phyloP scores from a whole-genome alignment of 805 yeast genomes.

The Candida gorgasii region DNA sequence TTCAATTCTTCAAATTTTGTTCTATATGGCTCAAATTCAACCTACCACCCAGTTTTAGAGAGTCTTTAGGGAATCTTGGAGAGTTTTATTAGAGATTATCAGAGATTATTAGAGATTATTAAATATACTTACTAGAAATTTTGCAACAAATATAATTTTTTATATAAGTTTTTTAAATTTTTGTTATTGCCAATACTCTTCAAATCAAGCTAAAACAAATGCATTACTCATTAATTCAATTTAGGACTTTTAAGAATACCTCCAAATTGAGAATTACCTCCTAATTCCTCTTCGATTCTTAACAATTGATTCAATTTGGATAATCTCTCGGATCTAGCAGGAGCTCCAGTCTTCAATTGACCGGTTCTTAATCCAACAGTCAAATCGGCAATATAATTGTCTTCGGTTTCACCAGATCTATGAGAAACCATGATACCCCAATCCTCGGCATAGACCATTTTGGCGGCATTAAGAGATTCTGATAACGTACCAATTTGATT shows the following conservation, averaged over 20 bases:
- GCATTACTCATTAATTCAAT: not conserved
- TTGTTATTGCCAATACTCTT: too few species aligned
- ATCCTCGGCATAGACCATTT: slow-evolving; percentile 90
- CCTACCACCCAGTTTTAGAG: too few species aligned
- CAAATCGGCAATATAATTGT: slow-evolving; percentile 96
- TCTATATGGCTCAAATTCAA: slow-evolving; percentile 12
- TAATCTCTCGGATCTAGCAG: slow-evolving; percentile 99
- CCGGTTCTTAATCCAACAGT: slow-evolving; percentile 98
- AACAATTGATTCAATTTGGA: slow-evolving; percentile 98
- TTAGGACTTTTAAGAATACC: not conserved
- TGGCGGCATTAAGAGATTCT: slow-evolving; percentile 96
- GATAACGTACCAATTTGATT: slow-evolving; percentile 97
- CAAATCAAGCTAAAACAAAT: too few species aligned
- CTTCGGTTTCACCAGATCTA: slow-evolving; percentile 99
- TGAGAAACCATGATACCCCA: slow-evolving; percentile 99
- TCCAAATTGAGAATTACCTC: slow-evolving; percentile 27
- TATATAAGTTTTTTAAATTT: too few species aligned
- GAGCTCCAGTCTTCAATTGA: slow-evolving; percentile 99
- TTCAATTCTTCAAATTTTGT: slow-evolving; percentile 19
- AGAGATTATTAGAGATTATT: too few species aligned
- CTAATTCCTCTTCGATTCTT: slow-evolving; percentile 98
- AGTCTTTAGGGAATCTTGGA: too few species aligned
- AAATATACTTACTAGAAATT: too few species aligned
- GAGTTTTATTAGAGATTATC: too few species aligned
- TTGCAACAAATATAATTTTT: too few species aligned